Evolutionary conservation across 345 rosid genomes (phyloP).

Genomic region (Hevea brasiliensis): DNA sequence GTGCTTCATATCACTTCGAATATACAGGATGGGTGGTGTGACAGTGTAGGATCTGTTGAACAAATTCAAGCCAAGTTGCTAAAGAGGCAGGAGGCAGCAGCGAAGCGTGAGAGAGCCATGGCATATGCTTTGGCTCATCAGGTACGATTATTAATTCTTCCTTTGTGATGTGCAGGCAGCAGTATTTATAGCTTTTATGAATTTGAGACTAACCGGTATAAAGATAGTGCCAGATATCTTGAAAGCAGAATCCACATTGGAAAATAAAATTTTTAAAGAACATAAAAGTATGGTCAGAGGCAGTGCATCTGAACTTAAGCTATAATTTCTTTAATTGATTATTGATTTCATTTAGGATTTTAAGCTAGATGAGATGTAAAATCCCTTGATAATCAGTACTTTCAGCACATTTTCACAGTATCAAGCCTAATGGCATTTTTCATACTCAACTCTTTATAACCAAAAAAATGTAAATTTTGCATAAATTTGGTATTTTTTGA

Average conservation of each 20-base stretch:
- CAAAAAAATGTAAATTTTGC: too few species aligned
- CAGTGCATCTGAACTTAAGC: background rate
- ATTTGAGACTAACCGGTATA: background rate
- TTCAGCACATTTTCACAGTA: too few species aligned
- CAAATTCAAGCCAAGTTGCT: constrained; percentile 88
- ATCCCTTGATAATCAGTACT: background rate
- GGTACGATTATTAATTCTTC: constrained; percentile 41
- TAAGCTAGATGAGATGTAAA: background rate
- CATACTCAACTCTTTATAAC: background rate
- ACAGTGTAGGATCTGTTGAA: constrained; percentile 92
- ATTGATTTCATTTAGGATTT: too few species aligned
- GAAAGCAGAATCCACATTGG: background rate
- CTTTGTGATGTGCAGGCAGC: constrained; percentile 2
- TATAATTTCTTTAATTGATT: too few species aligned
- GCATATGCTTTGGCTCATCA: constrained; percentile 98
- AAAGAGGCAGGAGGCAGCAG: constrained; percentile 98
- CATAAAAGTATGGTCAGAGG: background rate
- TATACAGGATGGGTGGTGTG: constrained; percentile 95
- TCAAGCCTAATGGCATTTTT: background rate
- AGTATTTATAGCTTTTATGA: background rate
- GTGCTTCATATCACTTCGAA: constrained; percentile 13
- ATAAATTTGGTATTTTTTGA: background rate
- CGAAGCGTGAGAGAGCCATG: constrained; percentile 99
- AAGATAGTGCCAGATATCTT: background rate
- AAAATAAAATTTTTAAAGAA: background rate